A percentile compares a stretch with the other conserved stretches of the same genome.
Conservation (phyloP, 176 grass and related monocot genomes). For the Oryza longistaminata region DNA sequence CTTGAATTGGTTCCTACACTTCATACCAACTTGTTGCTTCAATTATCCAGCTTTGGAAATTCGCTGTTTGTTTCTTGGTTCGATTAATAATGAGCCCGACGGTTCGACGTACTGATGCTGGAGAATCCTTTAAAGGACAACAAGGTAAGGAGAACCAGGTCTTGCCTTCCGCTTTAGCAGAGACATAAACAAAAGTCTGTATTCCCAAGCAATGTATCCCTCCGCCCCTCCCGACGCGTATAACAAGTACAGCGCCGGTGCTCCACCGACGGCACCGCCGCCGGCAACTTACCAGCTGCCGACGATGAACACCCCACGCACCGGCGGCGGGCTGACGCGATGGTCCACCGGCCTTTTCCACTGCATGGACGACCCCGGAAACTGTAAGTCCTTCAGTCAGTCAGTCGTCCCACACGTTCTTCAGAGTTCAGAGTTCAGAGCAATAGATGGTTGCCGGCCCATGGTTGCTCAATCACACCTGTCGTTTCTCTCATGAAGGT, state of each 20-base stretch:
- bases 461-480: too few species aligned
- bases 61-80: too few species aligned
- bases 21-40: too few species aligned
- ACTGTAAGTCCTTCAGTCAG: conserved; percentile 55
- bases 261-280: conserved; percentile 42
- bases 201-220: conserved; percentile 65
- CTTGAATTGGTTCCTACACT: too few species aligned
- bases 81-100: too few species aligned
- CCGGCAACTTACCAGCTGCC: conserved; percentile 45
- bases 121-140: not conserved
- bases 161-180: not conserved
- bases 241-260: conserved; percentile 33
- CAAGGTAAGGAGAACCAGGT: not conserved
- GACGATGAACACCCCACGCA: conserved; percentile 33
- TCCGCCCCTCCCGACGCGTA: conserved; percentile 40
- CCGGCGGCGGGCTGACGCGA: conserved; percentile 30
- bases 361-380: conserved; percentile 94
- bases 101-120: not conserved
- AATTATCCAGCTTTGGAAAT: too few species aligned
- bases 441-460: not conserved
- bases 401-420: not conserved
- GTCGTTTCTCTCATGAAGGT: conserved; percentile 36
- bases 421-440: not conserved
- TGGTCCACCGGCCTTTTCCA: conserved; percentile 99
- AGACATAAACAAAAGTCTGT: not conserved